Evolutionary conservation across 2,329 filamentous ascomycete genomes (phyloP), one percentile per base, ranked within the genome.

Genomic region (Berkeleyomyces basicola): DNA sequence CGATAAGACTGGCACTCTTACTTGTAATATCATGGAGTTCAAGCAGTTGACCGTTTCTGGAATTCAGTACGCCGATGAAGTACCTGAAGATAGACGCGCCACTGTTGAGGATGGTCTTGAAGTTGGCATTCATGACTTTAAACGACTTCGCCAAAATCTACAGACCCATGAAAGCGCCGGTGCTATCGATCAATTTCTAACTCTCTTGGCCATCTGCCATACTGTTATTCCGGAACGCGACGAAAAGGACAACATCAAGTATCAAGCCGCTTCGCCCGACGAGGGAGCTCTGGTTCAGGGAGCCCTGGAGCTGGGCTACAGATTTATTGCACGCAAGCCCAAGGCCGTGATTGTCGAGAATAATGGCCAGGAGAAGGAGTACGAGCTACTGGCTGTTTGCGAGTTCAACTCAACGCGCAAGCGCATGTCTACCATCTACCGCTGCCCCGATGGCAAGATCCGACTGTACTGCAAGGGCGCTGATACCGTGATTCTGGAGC

Each of bases 11-110:
- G 92, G 92, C 53, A 97, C 92, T 3, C 77, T 97, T 69, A 97
- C 92, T 36, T 95, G 91, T 75, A 97, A 97, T 71, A 86, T 90
- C 80, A 97, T 99, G 93, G 92, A 97, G 73, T 99, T 97, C 73
- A 90, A 90, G 71, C 90, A 97, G 73, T 95, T 88, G 70, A 87
- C 88, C 0, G 97, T 99, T 70, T 89, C 84, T 36, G 93, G 93
- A 36, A 85, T 97, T 61, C 92, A 96, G 74, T 99, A 99, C 70
- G 87, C 89, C 10, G 90, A 93, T 61, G 89, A 92, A 51, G 84
- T 97, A 1, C 87, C 93, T 0, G 93, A 99, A 73, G 93, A 99
- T 71, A 84, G 90, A 63, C 82, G 88, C 68, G 86, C 90, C 0
- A 87, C 85, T 1, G 77, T 84, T n/a, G 90, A 95, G 68, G 88